Evolutionary conservation across 768 basidiomycete genomes (phyloP).

Genomic region (Serendipita vermifera): DNA sequence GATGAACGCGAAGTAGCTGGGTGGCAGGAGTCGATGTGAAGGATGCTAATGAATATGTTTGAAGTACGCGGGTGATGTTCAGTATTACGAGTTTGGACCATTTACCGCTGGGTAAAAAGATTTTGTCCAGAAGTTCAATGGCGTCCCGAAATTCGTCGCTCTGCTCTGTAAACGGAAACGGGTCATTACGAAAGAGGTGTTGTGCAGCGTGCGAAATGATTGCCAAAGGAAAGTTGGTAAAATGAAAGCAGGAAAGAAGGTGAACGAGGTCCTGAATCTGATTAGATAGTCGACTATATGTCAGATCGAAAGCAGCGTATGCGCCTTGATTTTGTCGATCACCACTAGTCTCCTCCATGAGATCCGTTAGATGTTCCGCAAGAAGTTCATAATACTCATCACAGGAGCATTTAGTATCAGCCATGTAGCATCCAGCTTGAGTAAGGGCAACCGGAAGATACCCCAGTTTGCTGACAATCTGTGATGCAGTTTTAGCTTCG

Average conservation of each 20-base stretch:
- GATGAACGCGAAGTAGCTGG: conserved; percentile 1
- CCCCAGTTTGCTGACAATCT: not conserved
- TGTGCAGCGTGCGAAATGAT: not conserved
- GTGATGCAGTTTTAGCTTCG: not conserved
- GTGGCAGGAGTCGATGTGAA: not conserved
- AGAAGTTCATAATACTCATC: conserved; percentile 3
- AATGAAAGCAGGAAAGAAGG: not conserved
- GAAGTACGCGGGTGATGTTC: not conserved
- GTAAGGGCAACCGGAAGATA: not conserved
- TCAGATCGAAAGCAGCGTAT: not conserved
- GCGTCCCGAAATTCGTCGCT: not conserved
- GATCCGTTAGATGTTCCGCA: not conserved
- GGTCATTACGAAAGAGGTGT: not conserved
- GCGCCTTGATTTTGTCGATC: not conserved
- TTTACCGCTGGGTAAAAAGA: not conserved
- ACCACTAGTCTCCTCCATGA: not conserved
- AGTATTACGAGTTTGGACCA: not conserved
- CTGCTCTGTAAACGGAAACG: not conserved
- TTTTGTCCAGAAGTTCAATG: not conserved
- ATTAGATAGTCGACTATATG: not conserved
- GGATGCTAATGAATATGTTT: not conserved
- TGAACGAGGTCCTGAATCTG: not conserved
- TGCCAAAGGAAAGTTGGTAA: not conserved
- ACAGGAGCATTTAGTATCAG: not conserved
- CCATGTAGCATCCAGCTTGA: conserved; percentile 4